phyloP scores from a whole-genome alignment of 345 rosid genomes.

The Corchorus olitorius region DNA sequence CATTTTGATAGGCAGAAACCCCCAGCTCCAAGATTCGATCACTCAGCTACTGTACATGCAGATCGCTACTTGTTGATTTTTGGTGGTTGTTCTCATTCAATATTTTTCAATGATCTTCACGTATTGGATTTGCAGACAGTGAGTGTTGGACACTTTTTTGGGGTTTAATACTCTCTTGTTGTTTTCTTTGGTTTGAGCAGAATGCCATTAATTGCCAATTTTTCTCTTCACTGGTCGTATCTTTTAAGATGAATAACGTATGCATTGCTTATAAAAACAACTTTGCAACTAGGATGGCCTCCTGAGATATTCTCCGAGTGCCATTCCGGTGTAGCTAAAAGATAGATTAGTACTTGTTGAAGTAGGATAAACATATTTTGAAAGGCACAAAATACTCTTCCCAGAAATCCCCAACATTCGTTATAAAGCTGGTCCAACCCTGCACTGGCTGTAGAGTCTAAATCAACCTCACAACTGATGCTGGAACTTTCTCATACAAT shows the following conservation, averaged over 20 bases:
- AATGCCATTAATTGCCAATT: constrained; percentile 4
- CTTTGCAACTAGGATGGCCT: neutral
- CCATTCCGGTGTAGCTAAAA: neutral
- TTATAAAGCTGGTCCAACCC: neutral
- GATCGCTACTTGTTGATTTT: constrained; percentile 82
- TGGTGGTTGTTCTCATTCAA: constrained; percentile 96
- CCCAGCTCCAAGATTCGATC: constrained; percentile 98
- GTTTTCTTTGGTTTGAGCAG: neutral
- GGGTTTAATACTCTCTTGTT: constrained; percentile 18
- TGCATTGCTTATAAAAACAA: neutral
- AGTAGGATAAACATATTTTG: neutral
- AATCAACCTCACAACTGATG: neutral
- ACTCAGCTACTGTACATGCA: constrained; percentile 76
- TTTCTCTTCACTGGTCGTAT: neutral
- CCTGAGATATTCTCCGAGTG: neutral
- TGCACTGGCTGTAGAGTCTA: neutral
- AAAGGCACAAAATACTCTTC: constrained; percentile 1
- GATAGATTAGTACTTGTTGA: neutral
- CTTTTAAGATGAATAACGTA: neutral
- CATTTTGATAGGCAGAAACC: constrained; percentile 77
- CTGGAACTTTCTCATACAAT: neutral
- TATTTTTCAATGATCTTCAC: constrained; percentile 91
- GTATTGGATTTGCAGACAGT: constrained; percentile 88
- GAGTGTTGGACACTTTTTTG: constrained; percentile 30
- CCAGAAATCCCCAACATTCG: neutral